Evolutionary conservation across 2,329 filamentous ascomycete genomes (phyloP), one percentile per base, ranked within the genome.

Genomic region (Colletotrichum cordylinicola): DNA sequence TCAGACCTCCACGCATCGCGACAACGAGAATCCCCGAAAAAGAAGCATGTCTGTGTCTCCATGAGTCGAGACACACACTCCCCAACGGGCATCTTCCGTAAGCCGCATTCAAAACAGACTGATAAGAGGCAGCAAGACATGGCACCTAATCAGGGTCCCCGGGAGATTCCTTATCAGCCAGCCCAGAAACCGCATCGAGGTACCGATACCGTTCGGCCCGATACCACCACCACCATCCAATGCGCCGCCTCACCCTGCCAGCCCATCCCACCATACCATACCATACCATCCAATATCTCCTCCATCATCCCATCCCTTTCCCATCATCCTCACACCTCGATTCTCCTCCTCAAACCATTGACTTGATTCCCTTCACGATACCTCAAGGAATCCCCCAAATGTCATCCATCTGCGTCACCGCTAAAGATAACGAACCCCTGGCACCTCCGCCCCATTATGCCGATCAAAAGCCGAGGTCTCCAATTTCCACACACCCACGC

Each of bases 401-500:
- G 4, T 6, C 7, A 37, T 24, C 16, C 31, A 1, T 24, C 58
- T 33, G 12, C 58, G 31, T 58, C 55, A 37, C 29, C 58, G 58
- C 8, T 5, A 33, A 15, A 33, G 27, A 29, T 35, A 31, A 55
- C 48, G 56, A 18, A 24, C 64, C 56, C 9, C 35, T 8, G 10
- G 21, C 29, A 67, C 7, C 18, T 33, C n/a, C 33, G 66, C 71
- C 43, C 56, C 58, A 58, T 48, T 12, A 70, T 74, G 72, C 67
- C 72, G 72, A 62, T 69, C 66, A 52, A 74, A 74, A 60, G 67
- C 72, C 67, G 72, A 74, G 67, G 72, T 70, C 9, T 10, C 21
- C 55, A 35, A 43, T 18, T n/a, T n/a, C 37, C 55, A 27, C 31
- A 8, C 16, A 29, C 29, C 5, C 29, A 29, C 29, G 29, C 29